Conservation (phyloP, 495 filamentous ascomycete genomes). For the Rhypophila decipiens region DNA sequence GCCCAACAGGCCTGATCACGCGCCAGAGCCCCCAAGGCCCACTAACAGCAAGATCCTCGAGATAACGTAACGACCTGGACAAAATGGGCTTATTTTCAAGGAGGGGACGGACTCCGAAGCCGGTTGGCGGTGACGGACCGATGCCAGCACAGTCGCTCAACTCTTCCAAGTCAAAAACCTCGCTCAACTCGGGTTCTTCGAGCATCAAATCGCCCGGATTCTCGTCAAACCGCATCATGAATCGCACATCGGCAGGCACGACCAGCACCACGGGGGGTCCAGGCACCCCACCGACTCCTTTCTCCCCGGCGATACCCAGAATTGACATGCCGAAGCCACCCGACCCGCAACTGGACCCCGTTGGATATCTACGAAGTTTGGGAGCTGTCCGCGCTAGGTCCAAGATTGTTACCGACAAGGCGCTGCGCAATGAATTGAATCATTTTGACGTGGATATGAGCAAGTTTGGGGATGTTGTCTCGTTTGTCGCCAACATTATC, state of each 20-base stretch:
- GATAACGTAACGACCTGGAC: too few species aligned
- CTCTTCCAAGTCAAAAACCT: constrained; percentile 27
- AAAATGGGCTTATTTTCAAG: constrained; percentile 49
- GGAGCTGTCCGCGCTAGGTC: constrained; percentile 79
- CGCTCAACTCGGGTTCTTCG: constrained; percentile 27
- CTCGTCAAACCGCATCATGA: constrained; percentile 25
- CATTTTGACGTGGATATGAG: constrained; percentile 90
- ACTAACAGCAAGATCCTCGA: too few species aligned
- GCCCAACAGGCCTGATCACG: background rate
- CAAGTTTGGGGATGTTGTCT: constrained; percentile 82
- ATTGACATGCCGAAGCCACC: constrained; percentile 77
- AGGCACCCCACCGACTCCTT: constrained; percentile 36
- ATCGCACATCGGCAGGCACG: constrained; percentile 30
- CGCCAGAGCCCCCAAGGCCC: background rate
- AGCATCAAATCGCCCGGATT: constrained; percentile 27
- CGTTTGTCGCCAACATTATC: constrained; percentile 93
- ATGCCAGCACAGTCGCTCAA: constrained; percentile 17
- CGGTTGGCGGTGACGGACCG: constrained; percentile 21
- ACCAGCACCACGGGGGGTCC: constrained; percentile 31
- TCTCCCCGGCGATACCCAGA: constrained; percentile 37
- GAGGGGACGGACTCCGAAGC: constrained; percentile 41
- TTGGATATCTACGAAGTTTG: constrained; percentile 86
- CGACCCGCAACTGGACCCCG: constrained; percentile 86
- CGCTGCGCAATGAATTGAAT: constrained; percentile 67
- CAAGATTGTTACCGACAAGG: constrained; percentile 66